These are phyloP conservation scores for Gnomoniopsis smithogilvyi DNA, from an alignment of 2,329 filamentous ascomycete species.

Conservation along the genomic window DNA sequence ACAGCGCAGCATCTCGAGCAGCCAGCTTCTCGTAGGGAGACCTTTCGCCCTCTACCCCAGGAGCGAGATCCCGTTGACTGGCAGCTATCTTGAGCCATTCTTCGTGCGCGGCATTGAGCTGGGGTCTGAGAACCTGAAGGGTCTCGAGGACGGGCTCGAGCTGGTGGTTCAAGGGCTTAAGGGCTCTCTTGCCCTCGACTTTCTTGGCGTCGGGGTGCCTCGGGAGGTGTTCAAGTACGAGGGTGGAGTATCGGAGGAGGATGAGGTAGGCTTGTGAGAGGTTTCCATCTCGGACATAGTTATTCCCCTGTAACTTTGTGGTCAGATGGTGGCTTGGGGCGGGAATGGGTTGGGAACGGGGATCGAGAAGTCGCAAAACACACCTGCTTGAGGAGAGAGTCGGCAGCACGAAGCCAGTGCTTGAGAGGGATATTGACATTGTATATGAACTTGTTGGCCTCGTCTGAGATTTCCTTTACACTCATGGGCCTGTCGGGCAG, in stretches of 20 bases:
- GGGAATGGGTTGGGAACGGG: not conserved
- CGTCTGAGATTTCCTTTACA: slow-evolving; percentile 71
- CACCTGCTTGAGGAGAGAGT: slow-evolving; percentile 78
- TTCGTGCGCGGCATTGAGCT: slow-evolving; percentile 69
- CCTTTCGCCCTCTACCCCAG: slow-evolving; percentile 18
- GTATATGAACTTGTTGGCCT: slow-evolving; percentile 79
- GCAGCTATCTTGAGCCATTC: slow-evolving; percentile 59
- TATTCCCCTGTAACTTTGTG: slow-evolving; percentile 60
- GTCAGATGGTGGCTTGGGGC: not conserved
- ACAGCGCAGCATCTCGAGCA: slow-evolving; percentile 58
- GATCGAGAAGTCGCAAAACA: slow-evolving; percentile 22
- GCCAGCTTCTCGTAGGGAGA: slow-evolving; percentile 45
- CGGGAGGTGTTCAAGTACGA: slow-evolving; percentile 74
- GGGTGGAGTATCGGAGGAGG: slow-evolving; percentile 81
- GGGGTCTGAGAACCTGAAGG: slow-evolving; percentile 76
- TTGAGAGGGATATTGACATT: slow-evolving; percentile 72
- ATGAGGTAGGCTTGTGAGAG: slow-evolving; percentile 86
- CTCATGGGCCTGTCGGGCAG: slow-evolving; percentile 58
- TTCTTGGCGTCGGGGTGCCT: slow-evolving; percentile 73
- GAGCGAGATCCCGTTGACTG: slow-evolving; percentile 26
- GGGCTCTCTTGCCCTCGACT: slow-evolving; percentile 60
- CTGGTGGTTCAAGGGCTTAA: slow-evolving; percentile 49
- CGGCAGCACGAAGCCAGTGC: slow-evolving; percentile 78
- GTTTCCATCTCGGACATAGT: slow-evolving; percentile 83
- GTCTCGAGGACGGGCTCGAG: slow-evolving; percentile 60